Base-by-base conservation (phyloP, 805 yeast species). In the Starmerella sp. region DNA sequence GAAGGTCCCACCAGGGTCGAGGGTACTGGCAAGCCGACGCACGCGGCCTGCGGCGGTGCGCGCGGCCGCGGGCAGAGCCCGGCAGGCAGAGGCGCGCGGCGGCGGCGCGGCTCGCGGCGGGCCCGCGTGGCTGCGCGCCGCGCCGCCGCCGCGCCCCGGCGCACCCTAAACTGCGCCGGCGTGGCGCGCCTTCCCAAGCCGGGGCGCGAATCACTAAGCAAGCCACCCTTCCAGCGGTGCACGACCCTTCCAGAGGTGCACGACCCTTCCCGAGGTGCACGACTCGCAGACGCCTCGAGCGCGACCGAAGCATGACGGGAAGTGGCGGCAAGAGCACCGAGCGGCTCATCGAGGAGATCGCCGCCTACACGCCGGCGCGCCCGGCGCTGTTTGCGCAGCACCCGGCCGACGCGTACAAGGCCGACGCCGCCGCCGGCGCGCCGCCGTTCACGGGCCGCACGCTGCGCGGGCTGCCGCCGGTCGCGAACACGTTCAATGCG, bases 281-380 rank as follows among this genome's bases (percentile, higher is more conserved):
- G 29, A 11, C 30, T 14, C 35, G 28, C 36, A 49, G 11, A 29
- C 30, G 32, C 32, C 39, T 17, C 22, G 13, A 36, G 41, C 47
- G 35, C 13, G 35, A 15, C 10, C 47, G 10, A 15, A 31, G 15
- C 47, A 43, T 48, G 5, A 56, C 49, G 37, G 58, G 57, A 29
- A 55, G 58, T 34, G 58, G 57, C 32, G 58, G 58, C 32, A 55
- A 55, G 30, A 52, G 58, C 49, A 57, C 56, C 42, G 61, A 54
- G 39, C 54, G 72, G 14, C 53, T 68, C 9, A 56, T 67, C 9
- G 70, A 66, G 45, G 71, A 69, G 59, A 45, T 68, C 22, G 56
- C 61, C 6, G 57, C 68, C 11, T 59, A 44, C 53, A 52, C 54
- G 6, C 58, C 62, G 6, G 62, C 57, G 54, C n/a, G 8, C 37